Evolutionary conservation across 768 basidiomycete genomes (phyloP), one percentile per base, ranked within the genome.

Genomic region (Daedalea quercina): DNA sequence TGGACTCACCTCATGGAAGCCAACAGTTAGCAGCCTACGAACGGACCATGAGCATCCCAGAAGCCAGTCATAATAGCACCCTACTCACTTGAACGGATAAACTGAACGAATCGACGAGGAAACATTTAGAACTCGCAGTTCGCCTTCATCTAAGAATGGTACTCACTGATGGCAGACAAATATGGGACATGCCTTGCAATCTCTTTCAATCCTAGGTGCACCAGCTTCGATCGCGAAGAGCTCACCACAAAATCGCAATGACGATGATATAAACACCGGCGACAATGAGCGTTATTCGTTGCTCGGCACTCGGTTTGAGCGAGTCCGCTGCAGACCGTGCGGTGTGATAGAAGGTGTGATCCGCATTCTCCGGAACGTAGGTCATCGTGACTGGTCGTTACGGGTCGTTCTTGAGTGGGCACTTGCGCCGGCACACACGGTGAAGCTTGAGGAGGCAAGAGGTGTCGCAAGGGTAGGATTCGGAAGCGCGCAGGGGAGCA

Each of bases 71-170:
- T 9, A 25, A 23, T 15, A 41, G 37, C 44, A n/a, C 56, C n/a
- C 51, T 9, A 67, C 82, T 69, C 69, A 90, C 90, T 93, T 93
- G 79, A 93, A 93, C 3, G 90, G 91, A 67, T 93, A 93, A 63
- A 93, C 90, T 92, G 50, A n/a, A 47, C 41, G 8, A n/a, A 20
- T n/a, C 24, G 28, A 11, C 28, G 11, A 31, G 28, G 6, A 31
- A 31, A 11, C 28, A 31, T 11, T 31, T 31, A 31, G 28, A 11
- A 31, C 11, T 31, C 28, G 11, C 28, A 6, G 6, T 11, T 4
- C 11, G 28, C 11, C 28, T 11, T 6, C 11, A 31, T 11, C 28
- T 4, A 31, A 31, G 24, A 40, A 43, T 50, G 42, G 31, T 15
- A 78, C 87, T 76, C 61, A 90, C 90, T 82, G 58, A 92, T 82